Evolutionary conservation across 2,329 filamentous ascomycete genomes (phyloP).

Genomic region (Acephala macrosclerotiorum): DNA sequence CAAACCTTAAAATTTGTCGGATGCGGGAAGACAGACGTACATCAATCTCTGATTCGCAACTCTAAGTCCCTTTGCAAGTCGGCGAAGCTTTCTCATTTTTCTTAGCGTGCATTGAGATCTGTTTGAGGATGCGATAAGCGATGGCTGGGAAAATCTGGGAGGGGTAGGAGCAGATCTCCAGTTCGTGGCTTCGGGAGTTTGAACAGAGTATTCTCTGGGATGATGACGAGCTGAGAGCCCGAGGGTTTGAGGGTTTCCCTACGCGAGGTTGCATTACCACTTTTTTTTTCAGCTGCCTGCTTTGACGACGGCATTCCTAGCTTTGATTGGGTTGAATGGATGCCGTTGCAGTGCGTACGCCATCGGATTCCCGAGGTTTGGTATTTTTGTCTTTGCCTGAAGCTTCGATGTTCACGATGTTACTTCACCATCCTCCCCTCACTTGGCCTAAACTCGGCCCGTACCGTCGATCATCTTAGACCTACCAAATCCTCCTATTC

Average conservation of each 20-base stretch:
- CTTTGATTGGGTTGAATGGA: not conserved
- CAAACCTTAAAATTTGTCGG: constrained; percentile 5
- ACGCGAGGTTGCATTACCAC: constrained; percentile 5
- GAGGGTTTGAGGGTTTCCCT: not conserved
- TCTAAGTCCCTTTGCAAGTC: not conserved
- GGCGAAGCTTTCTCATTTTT: not conserved
- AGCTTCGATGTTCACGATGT: too few relatives aligned
- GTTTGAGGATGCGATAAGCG: too few relatives aligned
- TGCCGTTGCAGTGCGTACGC: too few relatives aligned
- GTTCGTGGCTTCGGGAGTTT: constrained; percentile 7
- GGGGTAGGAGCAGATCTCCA: not conserved
- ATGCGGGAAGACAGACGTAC: constrained; percentile 7
- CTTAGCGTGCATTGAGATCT: not conserved
- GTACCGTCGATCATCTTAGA: constrained; percentile 11
- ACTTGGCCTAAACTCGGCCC: not conserved
- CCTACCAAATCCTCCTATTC: not conserved
- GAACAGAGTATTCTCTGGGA: not conserved
- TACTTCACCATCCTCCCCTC: too few relatives aligned
- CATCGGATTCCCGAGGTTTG: too few relatives aligned
- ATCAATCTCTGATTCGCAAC: not conserved
- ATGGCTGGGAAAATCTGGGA: too few relatives aligned
- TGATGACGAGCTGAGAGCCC: not conserved
- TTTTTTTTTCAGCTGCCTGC: not conserved
- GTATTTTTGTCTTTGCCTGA: too few relatives aligned
- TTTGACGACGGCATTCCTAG: not conserved